Conservation (phyloP, 768 basidiomycete genomes). For the Lepiota brunneoincarnata region DNA sequence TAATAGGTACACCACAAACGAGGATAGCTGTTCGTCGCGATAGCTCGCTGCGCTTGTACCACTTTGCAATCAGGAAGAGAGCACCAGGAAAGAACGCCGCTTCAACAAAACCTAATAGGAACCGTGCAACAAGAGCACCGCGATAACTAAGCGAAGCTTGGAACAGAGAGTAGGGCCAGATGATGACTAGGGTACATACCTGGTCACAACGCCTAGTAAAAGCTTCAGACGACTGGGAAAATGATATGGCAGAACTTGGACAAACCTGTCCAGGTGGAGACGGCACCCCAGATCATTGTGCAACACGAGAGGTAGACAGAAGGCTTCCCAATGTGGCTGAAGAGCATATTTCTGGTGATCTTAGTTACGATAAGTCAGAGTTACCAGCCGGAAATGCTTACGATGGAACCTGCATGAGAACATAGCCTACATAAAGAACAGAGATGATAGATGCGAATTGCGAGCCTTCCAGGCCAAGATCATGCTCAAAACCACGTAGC, state of each 20-base stretch:
- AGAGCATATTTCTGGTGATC: constrained; percentile 58
- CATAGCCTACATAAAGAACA: constrained; percentile 66
- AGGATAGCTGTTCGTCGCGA: constrained; percentile 67
- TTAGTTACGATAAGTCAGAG: not conserved
- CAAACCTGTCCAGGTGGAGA: constrained; percentile 49
- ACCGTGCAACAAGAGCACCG: constrained; percentile 65
- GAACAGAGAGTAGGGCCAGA: not conserved
- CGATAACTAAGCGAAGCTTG: constrained; percentile 44
- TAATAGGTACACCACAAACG: constrained; percentile 70
- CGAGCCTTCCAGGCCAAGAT: constrained; percentile 53
- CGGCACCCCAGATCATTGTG: constrained; percentile 66
- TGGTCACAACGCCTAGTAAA: constrained; percentile 38
- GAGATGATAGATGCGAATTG: constrained; percentile 62
- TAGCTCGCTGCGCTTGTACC: constrained; percentile 74
- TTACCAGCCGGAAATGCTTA: constrained; percentile 20
- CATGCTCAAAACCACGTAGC: constrained; percentile 61
- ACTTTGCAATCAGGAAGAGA: constrained; percentile 59
- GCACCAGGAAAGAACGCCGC: constrained; percentile 73
- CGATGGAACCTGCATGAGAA: constrained; percentile 74
- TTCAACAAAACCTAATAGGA: constrained; percentile 75
- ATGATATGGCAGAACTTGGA: not conserved
- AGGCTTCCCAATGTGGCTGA: constrained; percentile 60
- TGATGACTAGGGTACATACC: constrained; percentile 19
- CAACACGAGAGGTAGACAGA: constrained; percentile 61
- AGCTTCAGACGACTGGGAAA: not conserved